A percentile compares a stretch with the other conserved stretches of the same genome.
Conservation (phyloP, 2,329 filamentous ascomycete genomes). For the Exophiala sp. region DNA sequence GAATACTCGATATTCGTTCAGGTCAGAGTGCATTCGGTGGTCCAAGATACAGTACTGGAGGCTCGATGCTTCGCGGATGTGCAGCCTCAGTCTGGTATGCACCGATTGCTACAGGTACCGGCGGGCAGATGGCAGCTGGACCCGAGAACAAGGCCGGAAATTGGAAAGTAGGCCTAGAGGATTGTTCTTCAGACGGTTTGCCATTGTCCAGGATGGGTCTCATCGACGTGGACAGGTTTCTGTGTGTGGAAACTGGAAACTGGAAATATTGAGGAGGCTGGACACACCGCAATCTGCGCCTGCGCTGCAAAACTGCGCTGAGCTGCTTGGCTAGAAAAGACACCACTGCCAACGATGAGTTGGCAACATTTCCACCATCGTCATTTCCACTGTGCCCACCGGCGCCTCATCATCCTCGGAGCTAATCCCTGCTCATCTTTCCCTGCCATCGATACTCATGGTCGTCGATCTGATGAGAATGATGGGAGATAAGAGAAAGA, state of each 20-base stretch:
- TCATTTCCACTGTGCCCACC: slow-evolving; percentile 1
- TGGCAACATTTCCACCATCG: slow-evolving; percentile 9
- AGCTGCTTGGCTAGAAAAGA: too few species aligned
- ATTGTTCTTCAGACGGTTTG: slow-evolving; percentile 4
- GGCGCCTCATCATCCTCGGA: slow-evolving; percentile 5
- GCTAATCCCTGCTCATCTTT: not conserved
- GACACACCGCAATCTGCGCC: not conserved
- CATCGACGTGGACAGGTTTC: slow-evolving; percentile 1
- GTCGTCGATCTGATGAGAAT: not conserved
- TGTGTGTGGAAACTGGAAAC: not conserved
- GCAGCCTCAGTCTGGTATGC: not conserved
- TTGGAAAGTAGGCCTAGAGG: slow-evolving; percentile 8
- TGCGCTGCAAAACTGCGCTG: not conserved
- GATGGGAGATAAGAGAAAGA: not conserved
- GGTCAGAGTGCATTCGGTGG: not conserved
- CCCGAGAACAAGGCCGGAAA: not conserved
- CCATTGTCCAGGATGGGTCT: slow-evolving; percentile 12
- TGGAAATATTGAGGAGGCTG: slow-evolving; percentile 7
- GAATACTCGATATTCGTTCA: not conserved
- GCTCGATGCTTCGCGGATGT: not conserved
- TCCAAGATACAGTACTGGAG: not conserved
- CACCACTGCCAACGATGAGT: slow-evolving; percentile 7
- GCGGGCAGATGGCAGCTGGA: not conserved
- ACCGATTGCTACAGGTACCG: slow-evolving; percentile 8
- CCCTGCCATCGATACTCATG: not conserved